phyloP scores from a whole-genome alignment of 495 filamentous ascomycete species.

The Ramalina intermedia region DNA sequence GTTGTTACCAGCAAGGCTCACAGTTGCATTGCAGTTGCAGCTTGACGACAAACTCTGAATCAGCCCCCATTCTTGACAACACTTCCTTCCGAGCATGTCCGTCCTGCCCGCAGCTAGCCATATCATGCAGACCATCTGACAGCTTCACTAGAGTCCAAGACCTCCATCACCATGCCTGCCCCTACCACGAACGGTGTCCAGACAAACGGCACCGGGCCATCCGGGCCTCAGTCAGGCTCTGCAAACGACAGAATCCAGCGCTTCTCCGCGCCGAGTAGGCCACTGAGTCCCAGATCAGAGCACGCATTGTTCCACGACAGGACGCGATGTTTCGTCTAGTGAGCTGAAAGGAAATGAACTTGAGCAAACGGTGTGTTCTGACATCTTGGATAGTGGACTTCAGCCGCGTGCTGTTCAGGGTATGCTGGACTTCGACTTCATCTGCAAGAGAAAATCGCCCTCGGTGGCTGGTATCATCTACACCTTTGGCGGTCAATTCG shows the following conservation, averaged over 20 bases:
- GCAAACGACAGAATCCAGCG: conserved; percentile 98
- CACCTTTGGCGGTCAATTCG: conserved; percentile 98
- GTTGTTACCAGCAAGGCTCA: no score
- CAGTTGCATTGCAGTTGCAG: neutral
- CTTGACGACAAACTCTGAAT: neutral
- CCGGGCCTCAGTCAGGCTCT: conserved; percentile 26
- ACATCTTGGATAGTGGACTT: conserved; percentile 48
- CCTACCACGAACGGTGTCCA: conserved; percentile 21
- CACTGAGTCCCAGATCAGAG: conserved; percentile 66
- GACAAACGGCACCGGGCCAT: conserved; percentile 17
- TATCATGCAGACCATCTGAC: neutral
- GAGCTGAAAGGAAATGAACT: conserved; percentile 21
- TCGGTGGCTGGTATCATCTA: conserved; percentile 99
- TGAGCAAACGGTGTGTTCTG: conserved; percentile 1
- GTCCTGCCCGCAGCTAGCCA: conserved; percentile 7
- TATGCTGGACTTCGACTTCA: conserved; percentile 99
- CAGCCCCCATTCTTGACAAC: no score
- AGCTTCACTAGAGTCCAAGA: neutral
- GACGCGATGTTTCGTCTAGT: conserved; percentile 99
- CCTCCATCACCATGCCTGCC: conserved; percentile 32
- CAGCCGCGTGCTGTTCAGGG: conserved; percentile 97
- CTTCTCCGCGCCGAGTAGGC: conserved; percentile 84
- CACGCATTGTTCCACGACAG: conserved; percentile 95
- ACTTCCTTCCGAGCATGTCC: conserved; percentile 13
- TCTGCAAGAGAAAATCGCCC: conserved; percentile 93